Base-by-base conservation (phyloP, 805 yeast species). In the Blastobotrys chiropterorum region DNA sequence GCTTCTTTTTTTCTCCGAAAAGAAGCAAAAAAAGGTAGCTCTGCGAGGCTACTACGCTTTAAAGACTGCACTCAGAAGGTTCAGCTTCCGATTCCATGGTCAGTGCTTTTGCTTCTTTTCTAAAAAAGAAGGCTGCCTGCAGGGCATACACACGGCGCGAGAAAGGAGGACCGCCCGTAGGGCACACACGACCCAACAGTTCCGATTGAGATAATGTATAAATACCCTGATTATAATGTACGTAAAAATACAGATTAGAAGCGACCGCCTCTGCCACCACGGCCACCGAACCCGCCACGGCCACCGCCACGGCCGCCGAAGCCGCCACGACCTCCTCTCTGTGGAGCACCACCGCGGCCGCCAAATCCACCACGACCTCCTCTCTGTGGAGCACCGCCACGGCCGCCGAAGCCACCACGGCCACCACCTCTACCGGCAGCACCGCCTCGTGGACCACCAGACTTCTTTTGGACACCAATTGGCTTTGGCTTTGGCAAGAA, bases 401-500 rank as follows among this genome's bases (percentile, higher is more conserved):
- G 74, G 56, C 76, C 66, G 38, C 78, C 74, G 49, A 78, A 66
- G 39, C 67, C 60, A 40, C 69, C 69, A 34, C 72, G 72, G 39
- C 68, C 62, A 38, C 75, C 75, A 34, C 73, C 62, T 43, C 73
- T 72, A 45, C 81, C 75, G 46, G 74, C 70, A 42, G 72, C 60
- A 16, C 80, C 79, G 48, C 82, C 77, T 54, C 78, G 59, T 11
- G 40, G 66, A 63, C 56, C 57, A 44, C 81, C 79, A 54, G 82
- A 80, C 53, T 79, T 76, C 75, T 81, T 83, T 73, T 76, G 84
- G 69, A 85, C 85, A 58, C 96, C 94, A 46, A 80, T 80, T 52
- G 80, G 84, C 76, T 88, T 88, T 48, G 99, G 96, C 74, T 92
- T 89, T 59, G 99, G 99, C 71, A 94, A 77, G 75, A 94, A 94